Conservation (phyloP, 805 yeast genomes). For the Wickerhamiella occidentalis region DNA sequence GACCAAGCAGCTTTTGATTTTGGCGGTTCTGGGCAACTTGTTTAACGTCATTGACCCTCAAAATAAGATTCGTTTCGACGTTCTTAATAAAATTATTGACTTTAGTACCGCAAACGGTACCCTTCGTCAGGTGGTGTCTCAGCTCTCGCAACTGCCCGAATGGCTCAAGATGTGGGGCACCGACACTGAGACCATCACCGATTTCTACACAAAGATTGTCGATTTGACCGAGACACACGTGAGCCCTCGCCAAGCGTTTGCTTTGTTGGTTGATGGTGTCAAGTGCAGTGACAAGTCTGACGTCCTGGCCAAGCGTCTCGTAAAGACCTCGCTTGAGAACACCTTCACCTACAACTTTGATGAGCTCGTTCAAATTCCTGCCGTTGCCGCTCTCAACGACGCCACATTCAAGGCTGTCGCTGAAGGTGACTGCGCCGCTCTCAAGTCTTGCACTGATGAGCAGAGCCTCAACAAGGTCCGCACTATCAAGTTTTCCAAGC, state of each 20-base stretch:
- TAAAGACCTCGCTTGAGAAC: conserved; percentile 20
- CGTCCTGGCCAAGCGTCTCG: conserved; percentile 20
- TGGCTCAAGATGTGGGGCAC: conserved; percentile 32
- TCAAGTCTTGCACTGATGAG: conserved; percentile 12
- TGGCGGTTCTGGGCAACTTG: conserved; percentile 30
- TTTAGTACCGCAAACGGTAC: conserved; percentile 28
- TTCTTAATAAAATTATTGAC: conserved; percentile 27
- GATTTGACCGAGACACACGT: conserved; percentile 14
- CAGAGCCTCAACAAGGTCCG: conserved; percentile 21
- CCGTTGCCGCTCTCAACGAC: conserved; percentile 23
- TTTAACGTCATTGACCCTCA: conserved; percentile 29
- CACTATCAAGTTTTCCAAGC: conserved; percentile 23
- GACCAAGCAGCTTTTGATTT: conserved; percentile 24
- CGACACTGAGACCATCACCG: conserved; percentile 20
- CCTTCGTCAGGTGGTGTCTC: conserved; percentile 27
- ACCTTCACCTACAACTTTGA: conserved; percentile 25
- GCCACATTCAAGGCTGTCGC: conserved; percentile 24
- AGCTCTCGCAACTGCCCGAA: conserved; percentile 28
- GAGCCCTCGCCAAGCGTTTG: conserved; percentile 12
- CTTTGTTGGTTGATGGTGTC: conserved; percentile 21
- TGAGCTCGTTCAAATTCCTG: conserved; percentile 23
- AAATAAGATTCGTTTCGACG: conserved; percentile 24
- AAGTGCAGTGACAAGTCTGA: conserved; percentile 9
- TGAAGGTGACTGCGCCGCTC: conserved; percentile 24
- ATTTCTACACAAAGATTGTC: conserved; percentile 23